These are phyloP conservation scores for Tinospora cordifolia DNA, from an alignment of 164 flowering plant genomes.

Conservation along the genomic window DNA sequence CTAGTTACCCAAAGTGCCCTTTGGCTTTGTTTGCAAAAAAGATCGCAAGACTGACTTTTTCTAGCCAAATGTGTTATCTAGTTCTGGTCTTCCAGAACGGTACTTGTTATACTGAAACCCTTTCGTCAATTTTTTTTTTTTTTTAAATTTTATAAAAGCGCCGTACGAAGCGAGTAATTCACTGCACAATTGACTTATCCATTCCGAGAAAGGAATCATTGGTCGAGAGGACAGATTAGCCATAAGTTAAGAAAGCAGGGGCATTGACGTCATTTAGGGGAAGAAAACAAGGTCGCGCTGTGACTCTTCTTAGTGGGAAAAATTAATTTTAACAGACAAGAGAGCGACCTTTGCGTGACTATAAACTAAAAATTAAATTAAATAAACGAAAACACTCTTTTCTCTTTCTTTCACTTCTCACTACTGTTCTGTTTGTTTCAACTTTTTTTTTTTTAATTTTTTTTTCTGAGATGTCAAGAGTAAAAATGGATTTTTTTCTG, in stretches of 20 bases:
- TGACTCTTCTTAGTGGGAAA: not conserved
- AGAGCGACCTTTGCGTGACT: conserved; percentile 5
- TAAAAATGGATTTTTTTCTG: not conserved
- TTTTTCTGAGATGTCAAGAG: not conserved
- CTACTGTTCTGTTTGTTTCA: not conserved
- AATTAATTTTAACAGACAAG: not conserved
- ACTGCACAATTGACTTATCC: not conserved
- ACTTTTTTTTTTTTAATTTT: too few relatives aligned
- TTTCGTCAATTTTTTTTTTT: too few relatives aligned
- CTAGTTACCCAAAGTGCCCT: too few relatives aligned
- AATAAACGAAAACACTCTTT: not conserved
- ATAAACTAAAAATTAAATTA: not conserved
- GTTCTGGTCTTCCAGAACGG: too few relatives aligned
- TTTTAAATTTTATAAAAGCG: too few relatives aligned
- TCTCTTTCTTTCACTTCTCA: not conserved
- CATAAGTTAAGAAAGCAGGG: not conserved
- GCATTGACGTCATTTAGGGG: not conserved
- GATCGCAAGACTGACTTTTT: too few relatives aligned
- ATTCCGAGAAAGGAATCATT: not conserved
- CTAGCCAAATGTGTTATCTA: too few relatives aligned
- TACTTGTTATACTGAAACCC: too few relatives aligned
- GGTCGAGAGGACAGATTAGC: not conserved
- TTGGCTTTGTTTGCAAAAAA: too few relatives aligned
- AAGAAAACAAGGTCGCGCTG: not conserved
- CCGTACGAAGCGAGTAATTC: not conserved